Evolutionary conservation across 768 basidiomycete genomes (phyloP), one percentile per base, ranked within the genome.

Genomic region (Phaeotremella skinneri): DNA sequence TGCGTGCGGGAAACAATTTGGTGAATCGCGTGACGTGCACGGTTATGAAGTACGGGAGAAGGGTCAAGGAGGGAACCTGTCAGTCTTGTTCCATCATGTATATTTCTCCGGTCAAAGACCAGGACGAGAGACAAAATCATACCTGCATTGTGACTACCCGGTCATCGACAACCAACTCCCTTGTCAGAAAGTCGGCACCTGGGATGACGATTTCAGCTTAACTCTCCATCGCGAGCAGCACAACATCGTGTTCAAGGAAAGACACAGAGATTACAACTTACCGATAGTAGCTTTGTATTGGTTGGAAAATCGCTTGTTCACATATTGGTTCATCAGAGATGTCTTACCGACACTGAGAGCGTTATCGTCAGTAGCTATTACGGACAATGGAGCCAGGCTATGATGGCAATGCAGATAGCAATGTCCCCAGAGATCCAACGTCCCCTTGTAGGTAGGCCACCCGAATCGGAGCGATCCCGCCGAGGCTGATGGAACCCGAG

Each of bases 281-380:
- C 77, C 74, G 58, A 78, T 78, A 7, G 96, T 98, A 17, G 96
- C 96, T 81, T 98, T 98, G 84, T 99, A 99, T 81, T 97, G 94
- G 80, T 93, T 96, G 78, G 89, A 91, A 80, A 98, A 99, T 62
- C 96, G 88, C 79, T 97, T 98, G 85, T 97, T 98, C 66, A 99
- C 96, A 81, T 96, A 98, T 80, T 99, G 96, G 82, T 97, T 97
- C 96, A 99, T 99, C 71, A 99, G 87, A 27, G 94, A 98, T 41
- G 96, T 98, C 87, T 98, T 98, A 42, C 93, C 94, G 78, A 97
- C 94, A 58, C 93, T 93, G 41, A 49, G 31, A 6, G 52, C 27
- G 27, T 5, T 6, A 14, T 7, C 6, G 17, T 13, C 5, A 26
- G 23, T 27, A 45, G 30, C 14, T 9, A 51, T 49, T 21, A 42